Conservation (phyloP, 139 green algal genomes). For the Dunaliella primolecta region DNA sequence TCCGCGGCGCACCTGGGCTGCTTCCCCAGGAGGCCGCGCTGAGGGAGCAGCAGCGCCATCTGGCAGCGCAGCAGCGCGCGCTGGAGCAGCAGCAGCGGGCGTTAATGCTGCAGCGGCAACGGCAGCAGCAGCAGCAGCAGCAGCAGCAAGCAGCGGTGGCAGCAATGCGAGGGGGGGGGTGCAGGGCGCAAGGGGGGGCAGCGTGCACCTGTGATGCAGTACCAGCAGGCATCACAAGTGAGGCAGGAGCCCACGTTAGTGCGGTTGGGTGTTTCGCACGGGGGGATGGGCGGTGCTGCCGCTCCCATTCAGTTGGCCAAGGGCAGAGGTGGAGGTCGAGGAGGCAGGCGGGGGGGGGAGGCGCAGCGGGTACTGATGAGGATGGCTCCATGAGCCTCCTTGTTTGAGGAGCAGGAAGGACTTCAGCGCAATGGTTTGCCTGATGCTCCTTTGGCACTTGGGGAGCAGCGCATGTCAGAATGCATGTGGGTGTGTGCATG, state of each 20-base stretch:
- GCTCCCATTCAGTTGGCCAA: background rate
- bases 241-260: conserved; percentile 10
- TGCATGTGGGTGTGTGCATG: too few relatives aligned
- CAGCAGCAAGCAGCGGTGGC: conserved; percentile 9
- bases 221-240: background rate
- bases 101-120: background rate
- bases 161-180: conserved; percentile 4
- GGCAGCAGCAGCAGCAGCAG: background rate
- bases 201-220: conserved; percentile 11
- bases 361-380: too few relatives aligned
- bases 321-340: background rate
- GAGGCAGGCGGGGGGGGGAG: conserved; percentile 11
- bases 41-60: conserved; percentile 13
- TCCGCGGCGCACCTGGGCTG: conserved; percentile 14
- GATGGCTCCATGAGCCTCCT: too few relatives aligned
- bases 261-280: background rate
- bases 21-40: conserved; percentile 1
- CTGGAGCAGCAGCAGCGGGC: conserved; percentile 2
- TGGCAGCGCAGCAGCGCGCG: conserved; percentile 1
- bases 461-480: too few relatives aligned
- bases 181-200: conserved; percentile 8
- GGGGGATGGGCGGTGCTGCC: background rate
- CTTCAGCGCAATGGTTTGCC: too few relatives aligned
- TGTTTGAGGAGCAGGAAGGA: too few relatives aligned
- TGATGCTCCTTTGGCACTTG: too few relatives aligned